Conservation (phyloP, 257 asterid genomes). For the Solanum chilense region DNA sequence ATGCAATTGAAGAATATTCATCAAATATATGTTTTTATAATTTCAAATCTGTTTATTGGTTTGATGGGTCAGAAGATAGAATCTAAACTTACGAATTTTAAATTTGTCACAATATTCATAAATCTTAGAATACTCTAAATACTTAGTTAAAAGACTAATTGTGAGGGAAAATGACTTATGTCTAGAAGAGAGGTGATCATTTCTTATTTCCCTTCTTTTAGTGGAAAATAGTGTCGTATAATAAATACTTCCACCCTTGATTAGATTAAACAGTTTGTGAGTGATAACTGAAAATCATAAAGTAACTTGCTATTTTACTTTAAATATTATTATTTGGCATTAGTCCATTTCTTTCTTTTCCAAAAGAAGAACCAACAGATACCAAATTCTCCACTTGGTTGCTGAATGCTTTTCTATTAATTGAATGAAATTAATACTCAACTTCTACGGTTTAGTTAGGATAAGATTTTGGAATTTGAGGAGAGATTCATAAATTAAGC, state of each 20-base stretch:
- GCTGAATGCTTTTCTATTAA: not conserved
- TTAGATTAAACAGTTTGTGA: not conserved
- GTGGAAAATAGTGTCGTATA: not conserved
- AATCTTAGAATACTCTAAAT: not conserved
- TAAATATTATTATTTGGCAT: not conserved
- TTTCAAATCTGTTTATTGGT: not conserved
- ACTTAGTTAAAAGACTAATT: not conserved
- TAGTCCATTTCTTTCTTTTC: not conserved
- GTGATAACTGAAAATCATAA: not conserved
- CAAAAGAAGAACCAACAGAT: not conserved
- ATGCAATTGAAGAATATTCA: not conserved
- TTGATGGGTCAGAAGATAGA: not conserved
- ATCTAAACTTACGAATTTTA: not conserved
- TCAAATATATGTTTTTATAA: not conserved
- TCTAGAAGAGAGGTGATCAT: not conserved
- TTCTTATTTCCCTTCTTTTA: not conserved
- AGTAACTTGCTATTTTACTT: not conserved
- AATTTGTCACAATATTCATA: not conserved
- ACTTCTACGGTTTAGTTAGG: not conserved
- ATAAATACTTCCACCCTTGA: not conserved
- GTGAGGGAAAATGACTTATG: not conserved
- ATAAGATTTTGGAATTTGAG: not conserved
- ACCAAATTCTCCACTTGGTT: not conserved
- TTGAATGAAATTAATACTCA: not conserved
- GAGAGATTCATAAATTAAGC: not conserved